Percentiles rank a stretch among this genome's conserved stretches.
Conservation (phyloP, 2,329 filamentous ascomycete species). For the Arthrobotrys megalospora region DNA sequence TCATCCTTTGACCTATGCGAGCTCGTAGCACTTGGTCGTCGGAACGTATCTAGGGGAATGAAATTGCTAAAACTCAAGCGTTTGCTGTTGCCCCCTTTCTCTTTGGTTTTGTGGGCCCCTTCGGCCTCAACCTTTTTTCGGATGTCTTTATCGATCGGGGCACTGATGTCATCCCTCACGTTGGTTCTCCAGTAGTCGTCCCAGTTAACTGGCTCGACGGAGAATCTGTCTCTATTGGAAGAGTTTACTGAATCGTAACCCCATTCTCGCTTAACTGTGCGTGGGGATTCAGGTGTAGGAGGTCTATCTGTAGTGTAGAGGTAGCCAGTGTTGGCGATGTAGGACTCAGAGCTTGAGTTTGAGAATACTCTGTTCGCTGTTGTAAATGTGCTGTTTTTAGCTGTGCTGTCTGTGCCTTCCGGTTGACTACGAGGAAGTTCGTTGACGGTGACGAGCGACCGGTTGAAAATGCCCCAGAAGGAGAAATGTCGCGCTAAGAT, state of each 20-base stretch:
- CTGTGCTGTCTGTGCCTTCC: conserved; percentile 38
- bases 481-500: conserved; percentile 51
- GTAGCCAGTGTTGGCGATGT: conserved; percentile 52
- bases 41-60: conserved; percentile 57
- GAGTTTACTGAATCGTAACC: conserved; percentile 54
- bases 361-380: conserved; percentile 52
- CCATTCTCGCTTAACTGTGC: conserved; percentile 51
- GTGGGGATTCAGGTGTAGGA: conserved; percentile 44
- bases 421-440: conserved; percentile 49
- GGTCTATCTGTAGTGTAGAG: conserved; percentile 33
- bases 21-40: conserved; percentile 51
- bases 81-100: conserved; percentile 34
- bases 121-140: conserved; percentile 56
- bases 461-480: conserved; percentile 54
- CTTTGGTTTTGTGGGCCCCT: conserved; percentile 27
- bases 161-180: conserved; percentile 51
- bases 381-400: conserved; percentile 56
- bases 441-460: conserved; percentile 57
- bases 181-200: conserved; percentile 55
- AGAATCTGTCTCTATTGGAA: conserved; percentile 46
- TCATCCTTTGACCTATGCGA: conserved; percentile 51
- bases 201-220: conserved; percentile 49
- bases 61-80: conserved; percentile 55
- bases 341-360: conserved; percentile 52
- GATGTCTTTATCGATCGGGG: conserved; percentile 55